phyloP scores from a whole-genome alignment of 1,284 basidiomycete species.

The Neotropicomus parvogracilis region DNA sequence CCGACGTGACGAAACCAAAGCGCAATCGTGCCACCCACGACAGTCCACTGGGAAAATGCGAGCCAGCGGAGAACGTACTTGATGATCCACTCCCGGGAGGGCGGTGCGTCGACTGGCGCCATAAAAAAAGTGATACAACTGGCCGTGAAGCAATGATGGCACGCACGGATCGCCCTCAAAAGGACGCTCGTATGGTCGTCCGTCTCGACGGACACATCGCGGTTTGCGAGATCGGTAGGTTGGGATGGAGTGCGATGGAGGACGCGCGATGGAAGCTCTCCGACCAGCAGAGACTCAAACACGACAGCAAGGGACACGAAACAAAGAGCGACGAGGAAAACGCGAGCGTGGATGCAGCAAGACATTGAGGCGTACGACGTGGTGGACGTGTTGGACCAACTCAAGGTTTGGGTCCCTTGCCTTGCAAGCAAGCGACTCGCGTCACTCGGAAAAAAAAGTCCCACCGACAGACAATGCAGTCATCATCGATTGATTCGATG shows the following conservation, averaged over 20 bases:
- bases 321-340: constrained; percentile 23
- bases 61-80: constrained; percentile 13
- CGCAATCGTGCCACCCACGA: constrained; percentile 3
- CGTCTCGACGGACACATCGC: too few species aligned
- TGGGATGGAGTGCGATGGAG: too few species aligned
- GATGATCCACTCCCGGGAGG: constrained; percentile 19
- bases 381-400: too few species aligned
- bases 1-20: neutral
- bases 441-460: too few species aligned
- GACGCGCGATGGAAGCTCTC: neutral
- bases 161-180: constrained; percentile 19
- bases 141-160: neutral
- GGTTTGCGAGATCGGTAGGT: too few species aligned
- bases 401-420: too few species aligned
- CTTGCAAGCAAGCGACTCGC: too few species aligned
- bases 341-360: constrained; percentile 8
- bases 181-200: constrained; percentile 1
- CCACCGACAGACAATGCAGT: too few species aligned
- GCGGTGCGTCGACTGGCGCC: constrained; percentile 19
- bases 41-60: constrained; percentile 8
- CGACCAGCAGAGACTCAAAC: constrained; percentile 12
- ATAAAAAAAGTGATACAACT: neutral
- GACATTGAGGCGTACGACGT: neutral
- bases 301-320: constrained; percentile 11
- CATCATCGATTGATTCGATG: too few species aligned